A percentile compares a stretch with the other conserved stretches of the same genome.
Evolutionary conservation across 768 basidiomycete species (phyloP).

Genomic region (Mrakia frigida): DNA sequence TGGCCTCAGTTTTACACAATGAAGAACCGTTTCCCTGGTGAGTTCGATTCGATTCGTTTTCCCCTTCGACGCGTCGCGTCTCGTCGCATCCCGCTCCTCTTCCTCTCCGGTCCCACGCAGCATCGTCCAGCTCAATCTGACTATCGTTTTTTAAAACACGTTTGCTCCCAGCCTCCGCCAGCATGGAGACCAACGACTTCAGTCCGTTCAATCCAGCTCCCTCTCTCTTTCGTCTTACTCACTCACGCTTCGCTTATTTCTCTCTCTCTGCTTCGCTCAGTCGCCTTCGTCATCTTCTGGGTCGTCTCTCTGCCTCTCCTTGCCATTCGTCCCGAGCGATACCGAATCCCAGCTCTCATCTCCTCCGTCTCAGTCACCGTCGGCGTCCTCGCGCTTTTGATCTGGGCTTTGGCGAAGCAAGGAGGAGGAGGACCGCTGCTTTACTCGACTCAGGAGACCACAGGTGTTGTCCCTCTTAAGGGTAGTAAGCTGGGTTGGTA

Average conservation of each 20-base stretch:
- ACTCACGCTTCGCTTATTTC: too few species aligned
- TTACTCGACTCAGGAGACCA: slow-evolving; percentile 27
- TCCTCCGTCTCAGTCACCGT: slow-evolving; percentile 35
- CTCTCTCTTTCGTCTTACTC: not conserved
- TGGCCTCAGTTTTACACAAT: slow-evolving; percentile 36
- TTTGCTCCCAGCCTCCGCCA: slow-evolving; percentile 33
- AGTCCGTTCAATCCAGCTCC: too few species aligned
- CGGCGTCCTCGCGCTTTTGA: slow-evolving; percentile 34
- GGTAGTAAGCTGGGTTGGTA: slow-evolving; percentile 39
- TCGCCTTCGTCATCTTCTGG: slow-evolving; percentile 35
- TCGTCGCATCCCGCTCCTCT: not conserved
- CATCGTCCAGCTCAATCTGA: not conserved
- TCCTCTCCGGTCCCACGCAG: too few species aligned
- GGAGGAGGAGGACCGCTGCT: slow-evolving; percentile 39
- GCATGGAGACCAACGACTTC: slow-evolving; percentile 38
- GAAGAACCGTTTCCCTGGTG: slow-evolving; percentile 35
- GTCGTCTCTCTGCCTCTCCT: slow-evolving; percentile 36
- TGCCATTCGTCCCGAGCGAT: slow-evolving; percentile 38
- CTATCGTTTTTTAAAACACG: not conserved
- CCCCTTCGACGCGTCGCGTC: not conserved
- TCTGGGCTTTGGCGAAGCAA: slow-evolving; percentile 34
- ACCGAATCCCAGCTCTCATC: slow-evolving; percentile 37
- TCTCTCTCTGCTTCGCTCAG: not conserved
- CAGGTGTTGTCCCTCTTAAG: slow-evolving; percentile 33
- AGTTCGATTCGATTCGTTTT: not conserved